These are phyloP conservation scores for Metarhizium guizhouense DNA, from an alignment of 2,329 filamentous ascomycete genomes.

Conservation along the genomic window DNA sequence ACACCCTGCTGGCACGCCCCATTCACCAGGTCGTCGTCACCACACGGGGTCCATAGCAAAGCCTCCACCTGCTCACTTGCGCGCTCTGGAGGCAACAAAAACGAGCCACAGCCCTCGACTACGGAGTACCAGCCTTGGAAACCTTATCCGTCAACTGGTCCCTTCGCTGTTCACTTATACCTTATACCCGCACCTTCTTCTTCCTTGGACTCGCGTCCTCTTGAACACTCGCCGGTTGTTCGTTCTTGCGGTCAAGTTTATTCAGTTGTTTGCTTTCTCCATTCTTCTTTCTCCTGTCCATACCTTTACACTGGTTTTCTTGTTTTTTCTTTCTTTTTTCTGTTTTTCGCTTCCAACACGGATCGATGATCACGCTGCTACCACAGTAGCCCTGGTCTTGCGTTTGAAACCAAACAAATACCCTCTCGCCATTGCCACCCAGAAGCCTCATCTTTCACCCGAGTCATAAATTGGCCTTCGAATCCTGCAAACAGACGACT, in stretches of 20 bases:
- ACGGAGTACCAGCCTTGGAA: not conserved
- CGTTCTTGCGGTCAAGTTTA: not conserved
- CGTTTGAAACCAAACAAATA: conserved; percentile 2
- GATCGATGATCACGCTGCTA: not conserved
- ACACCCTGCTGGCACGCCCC: not conserved
- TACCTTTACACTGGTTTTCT: not conserved
- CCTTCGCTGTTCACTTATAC: not conserved
- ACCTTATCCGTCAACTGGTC: not conserved
- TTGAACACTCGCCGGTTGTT: not conserved
- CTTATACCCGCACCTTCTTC: not conserved
- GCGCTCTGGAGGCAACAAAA: not conserved
- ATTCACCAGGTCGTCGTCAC: not conserved
- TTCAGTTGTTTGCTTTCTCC: not conserved
- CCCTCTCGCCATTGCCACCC: conserved; percentile 1
- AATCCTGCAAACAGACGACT: conserved; percentile 2
- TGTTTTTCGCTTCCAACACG: not conserved
- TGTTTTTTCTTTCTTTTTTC: not conserved
- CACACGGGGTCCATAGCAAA: not conserved
- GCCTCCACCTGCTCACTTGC: not conserved
- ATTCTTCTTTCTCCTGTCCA: not conserved
- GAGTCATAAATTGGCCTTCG: conserved; percentile 1
- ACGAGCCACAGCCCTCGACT: not conserved
- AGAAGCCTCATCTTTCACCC: conserved; percentile 1
- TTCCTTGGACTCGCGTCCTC: not conserved
- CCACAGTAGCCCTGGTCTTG: conserved; percentile 1